phyloP scores from a whole-genome alignment of 1,139 yeast species.

The Yamadazyma atmosphaerica region DNA sequence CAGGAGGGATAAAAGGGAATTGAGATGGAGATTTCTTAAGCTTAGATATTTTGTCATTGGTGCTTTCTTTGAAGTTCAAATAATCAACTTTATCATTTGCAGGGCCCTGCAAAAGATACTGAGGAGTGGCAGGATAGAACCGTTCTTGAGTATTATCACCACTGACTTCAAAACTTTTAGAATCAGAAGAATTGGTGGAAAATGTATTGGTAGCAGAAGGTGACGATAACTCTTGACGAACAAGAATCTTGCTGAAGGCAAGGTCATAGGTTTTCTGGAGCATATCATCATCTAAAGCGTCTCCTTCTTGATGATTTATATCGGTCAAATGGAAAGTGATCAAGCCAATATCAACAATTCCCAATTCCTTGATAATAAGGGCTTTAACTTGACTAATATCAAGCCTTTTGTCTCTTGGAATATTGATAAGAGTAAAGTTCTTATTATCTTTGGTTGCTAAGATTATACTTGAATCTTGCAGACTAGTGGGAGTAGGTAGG shows the following conservation, averaged over 20 bases:
- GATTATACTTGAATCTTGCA: conserved; percentile 21
- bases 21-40: conserved; percentile 12
- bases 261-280: conserved; percentile 29
- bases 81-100: conserved; percentile 51
- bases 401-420: background rate
- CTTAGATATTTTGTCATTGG: conserved; percentile 16
- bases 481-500: conserved; percentile 25
- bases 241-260: conserved; percentile 41
- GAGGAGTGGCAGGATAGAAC: conserved; percentile 60
- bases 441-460: conserved; percentile 63
- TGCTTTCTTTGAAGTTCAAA: conserved; percentile 59
- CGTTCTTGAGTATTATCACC: conserved; percentile 41
- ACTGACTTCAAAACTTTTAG: conserved; percentile 48
- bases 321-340: conserved; percentile 70
- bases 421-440: conserved; percentile 28
- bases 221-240: conserved; percentile 42
- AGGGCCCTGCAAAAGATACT: conserved; percentile 46
- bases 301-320: conserved; percentile 64
- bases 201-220: conserved; percentile 33
- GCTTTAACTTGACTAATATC: conserved; percentile 24
- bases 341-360: conserved; percentile 37
- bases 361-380: conserved; percentile 43
- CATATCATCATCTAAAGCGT: conserved; percentile 51
- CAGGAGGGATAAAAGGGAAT: conserved; percentile 12
- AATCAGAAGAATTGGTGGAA: conserved; percentile 48